Conservation (phyloP, 2,329 filamentous ascomycete genomes). For the Aurifilum marmelostoma region DNA sequence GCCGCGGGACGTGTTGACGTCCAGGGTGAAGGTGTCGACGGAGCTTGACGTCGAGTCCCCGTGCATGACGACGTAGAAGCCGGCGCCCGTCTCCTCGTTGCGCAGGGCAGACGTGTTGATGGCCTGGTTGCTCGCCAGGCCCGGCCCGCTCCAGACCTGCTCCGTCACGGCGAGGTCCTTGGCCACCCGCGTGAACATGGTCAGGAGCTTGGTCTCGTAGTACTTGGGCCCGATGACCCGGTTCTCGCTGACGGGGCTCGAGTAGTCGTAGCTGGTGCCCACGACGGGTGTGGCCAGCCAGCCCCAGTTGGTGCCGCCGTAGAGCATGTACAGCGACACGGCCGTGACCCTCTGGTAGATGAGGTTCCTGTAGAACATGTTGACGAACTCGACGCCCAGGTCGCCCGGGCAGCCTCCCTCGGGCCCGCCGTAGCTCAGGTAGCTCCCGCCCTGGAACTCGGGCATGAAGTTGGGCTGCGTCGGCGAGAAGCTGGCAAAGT, state of each 20-base stretch:
- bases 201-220: slow-evolving; percentile 65
- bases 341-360: slow-evolving; percentile 63
- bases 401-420: slow-evolving; percentile 57
- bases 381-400: slow-evolving; percentile 62
- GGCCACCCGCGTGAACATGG: slow-evolving; percentile 61
- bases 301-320: slow-evolving; percentile 67
- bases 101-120: slow-evolving; percentile 60
- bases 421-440: slow-evolving; percentile 64
- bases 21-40: slow-evolving; percentile 56
- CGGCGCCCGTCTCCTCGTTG: slow-evolving; percentile 59
- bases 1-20: slow-evolving; percentile 59
- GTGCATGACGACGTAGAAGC: slow-evolving; percentile 64
- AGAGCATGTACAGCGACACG: slow-evolving; percentile 67
- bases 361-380: slow-evolving; percentile 66
- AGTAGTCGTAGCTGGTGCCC: slow-evolving; percentile 66
- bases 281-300: slow-evolving; percentile 60
- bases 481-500: slow-evolving; percentile 39
- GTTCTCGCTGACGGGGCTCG: slow-evolving; percentile 62
- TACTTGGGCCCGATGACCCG: slow-evolving; percentile 62
- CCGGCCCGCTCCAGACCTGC: slow-evolving; percentile 48
- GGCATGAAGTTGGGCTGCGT: slow-evolving; percentile 58
- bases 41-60: slow-evolving; percentile 54
- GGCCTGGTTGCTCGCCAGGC: slow-evolving; percentile 53
- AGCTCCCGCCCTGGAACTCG: slow-evolving; percentile 58
- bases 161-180: slow-evolving; percentile 60